A percentile compares a stretch with the other conserved stretches of the same genome.
phyloP scores from a whole-genome alignment of 306 rosid species.

The Delonix regia region DNA sequence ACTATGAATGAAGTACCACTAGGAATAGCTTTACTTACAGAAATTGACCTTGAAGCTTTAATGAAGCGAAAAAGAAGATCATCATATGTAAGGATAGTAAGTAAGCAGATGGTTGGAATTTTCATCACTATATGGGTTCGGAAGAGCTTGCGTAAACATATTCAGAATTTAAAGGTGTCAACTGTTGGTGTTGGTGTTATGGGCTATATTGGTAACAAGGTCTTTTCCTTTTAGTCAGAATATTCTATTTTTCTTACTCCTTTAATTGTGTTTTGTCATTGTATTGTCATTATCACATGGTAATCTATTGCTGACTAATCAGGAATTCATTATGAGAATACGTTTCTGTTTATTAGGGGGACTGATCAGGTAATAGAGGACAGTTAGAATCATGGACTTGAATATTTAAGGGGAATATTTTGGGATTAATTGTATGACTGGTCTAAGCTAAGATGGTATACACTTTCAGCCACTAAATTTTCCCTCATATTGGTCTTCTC shows the following conservation, averaged over 20 bases:
- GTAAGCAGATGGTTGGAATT: conserved; percentile 99
- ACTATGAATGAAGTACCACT: conserved; percentile 50
- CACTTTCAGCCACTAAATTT: not conserved
- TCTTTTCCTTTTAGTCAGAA: conserved; percentile 41
- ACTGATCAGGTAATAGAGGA: not conserved
- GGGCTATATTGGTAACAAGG: conserved; percentile 99
- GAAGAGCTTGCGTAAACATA: conserved; percentile 85
- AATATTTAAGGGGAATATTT: not conserved
- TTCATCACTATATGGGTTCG: conserved; percentile 97
- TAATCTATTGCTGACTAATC: not conserved
- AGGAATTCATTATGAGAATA: not conserved
- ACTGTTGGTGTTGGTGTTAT: conserved; percentile 97
- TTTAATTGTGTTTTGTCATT: conserved; percentile 7
- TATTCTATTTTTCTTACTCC: not conserved
- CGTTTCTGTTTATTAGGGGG: not conserved
- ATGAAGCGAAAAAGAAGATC: conserved; percentile 82
- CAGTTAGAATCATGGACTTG: not conserved
- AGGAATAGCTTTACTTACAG: conserved; percentile 60
- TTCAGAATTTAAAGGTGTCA: conserved; percentile 91
- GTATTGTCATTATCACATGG: conserved; percentile 4
- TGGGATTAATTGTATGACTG: not conserved
- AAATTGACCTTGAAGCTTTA: conserved; percentile 83
- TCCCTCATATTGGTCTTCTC: not conserved
- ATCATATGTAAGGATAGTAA: conserved; percentile 87
- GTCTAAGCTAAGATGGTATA: not conserved